A percentile compares a stretch with the other conserved stretches of the same genome.
Evolutionary conservation across 768 basidiomycete genomes (phyloP).

Genomic region (Macrolepiota albuminosa): DNA sequence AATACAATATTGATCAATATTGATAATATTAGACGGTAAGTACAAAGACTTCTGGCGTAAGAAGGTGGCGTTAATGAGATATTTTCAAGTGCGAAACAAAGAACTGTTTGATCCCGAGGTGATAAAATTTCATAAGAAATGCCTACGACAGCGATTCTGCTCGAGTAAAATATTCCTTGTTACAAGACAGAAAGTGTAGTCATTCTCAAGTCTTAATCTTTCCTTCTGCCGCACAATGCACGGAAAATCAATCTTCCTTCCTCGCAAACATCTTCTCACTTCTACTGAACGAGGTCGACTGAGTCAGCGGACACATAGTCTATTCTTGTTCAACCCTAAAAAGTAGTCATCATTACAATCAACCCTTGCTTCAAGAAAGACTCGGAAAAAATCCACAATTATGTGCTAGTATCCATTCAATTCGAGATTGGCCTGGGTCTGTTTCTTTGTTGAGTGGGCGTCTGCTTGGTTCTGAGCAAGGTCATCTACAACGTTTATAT

Average conservation of each 20-base stretch:
- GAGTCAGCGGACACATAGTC: background rate
- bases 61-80: background rate
- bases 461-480: background rate
- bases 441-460: background rate
- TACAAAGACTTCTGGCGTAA: background rate
- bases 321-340: background rate
- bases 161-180: background rate
- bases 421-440: background rate
- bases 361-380: background rate
- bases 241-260: background rate
- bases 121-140: too few relatives aligned
- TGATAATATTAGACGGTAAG: background rate
- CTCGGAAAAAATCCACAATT: background rate
- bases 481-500: slow-evolving; percentile 9
- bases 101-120: background rate
- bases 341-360: background rate
- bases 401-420: background rate
- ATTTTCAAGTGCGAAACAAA: background rate
- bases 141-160: background rate
- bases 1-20: background rate
- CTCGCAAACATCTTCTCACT: background rate
- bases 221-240: too few relatives aligned
- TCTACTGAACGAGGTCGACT: too few relatives aligned
- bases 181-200: background rate
- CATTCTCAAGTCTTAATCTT: background rate